phyloP scores from a whole-genome alignment of 1,284 basidiomycete species.

The Lignosus rhinocerotis region DNA sequence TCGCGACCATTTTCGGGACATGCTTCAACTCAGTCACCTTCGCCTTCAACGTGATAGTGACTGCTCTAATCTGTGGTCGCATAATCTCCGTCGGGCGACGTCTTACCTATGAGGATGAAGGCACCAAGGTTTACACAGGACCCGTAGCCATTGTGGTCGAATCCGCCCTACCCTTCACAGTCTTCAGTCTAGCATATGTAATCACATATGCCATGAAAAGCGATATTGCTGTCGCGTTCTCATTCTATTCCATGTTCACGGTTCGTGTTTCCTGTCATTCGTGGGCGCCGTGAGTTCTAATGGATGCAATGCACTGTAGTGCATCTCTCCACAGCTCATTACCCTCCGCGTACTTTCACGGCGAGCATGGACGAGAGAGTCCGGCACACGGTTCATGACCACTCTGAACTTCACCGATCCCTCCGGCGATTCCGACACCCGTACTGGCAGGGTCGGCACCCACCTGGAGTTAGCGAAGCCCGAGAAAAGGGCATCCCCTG shows the following conservation, averaged over 20 bases:
- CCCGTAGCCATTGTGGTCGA: constrained; percentile 22
- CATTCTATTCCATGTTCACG: constrained; percentile 26
- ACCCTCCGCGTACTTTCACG: constrained; percentile 35
- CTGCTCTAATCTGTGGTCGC: constrained; percentile 19
- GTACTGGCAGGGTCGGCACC: not conserved
- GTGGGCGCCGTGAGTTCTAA: not conserved
- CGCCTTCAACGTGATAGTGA: constrained; percentile 23
- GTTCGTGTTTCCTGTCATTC: constrained; percentile 2
- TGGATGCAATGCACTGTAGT: constrained; percentile 20
- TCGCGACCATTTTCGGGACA: constrained; percentile 13
- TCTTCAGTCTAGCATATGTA: constrained; percentile 19
- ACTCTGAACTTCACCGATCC: constrained; percentile 8
- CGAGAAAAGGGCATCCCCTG: not conserved
- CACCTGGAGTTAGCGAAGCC: not conserved
- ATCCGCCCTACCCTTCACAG: constrained; percentile 24
- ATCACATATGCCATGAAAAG: constrained; percentile 19
- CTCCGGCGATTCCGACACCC: not conserved
- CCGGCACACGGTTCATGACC: constrained; percentile 14
- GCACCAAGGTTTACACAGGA: constrained; percentile 14
- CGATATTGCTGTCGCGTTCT: constrained; percentile 19
- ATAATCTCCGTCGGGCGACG: constrained; percentile 15
- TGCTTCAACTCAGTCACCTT: constrained; percentile 22
- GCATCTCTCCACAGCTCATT: constrained; percentile 35
- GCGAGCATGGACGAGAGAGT: constrained; percentile 30
- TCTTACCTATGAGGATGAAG: not conserved